Evolutionary conservation across 225 moss, liverwort and hornwort genomes (phyloP).

Genomic region (Physcomitrium patens): DNA sequence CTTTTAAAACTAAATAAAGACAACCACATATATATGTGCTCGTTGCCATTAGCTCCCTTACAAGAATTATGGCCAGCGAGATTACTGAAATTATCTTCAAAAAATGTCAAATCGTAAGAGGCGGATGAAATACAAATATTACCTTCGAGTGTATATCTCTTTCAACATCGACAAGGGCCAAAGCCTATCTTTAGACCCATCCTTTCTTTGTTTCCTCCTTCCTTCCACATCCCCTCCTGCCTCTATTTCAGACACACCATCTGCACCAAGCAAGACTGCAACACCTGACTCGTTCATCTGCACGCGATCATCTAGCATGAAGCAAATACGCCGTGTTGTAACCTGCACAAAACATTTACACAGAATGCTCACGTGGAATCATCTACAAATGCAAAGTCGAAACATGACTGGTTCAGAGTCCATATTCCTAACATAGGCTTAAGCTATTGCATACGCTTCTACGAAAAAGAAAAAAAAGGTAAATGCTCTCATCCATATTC

Average conservation of each 20-base stretch:
- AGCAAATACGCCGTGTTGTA: slow-evolving; percentile 91
- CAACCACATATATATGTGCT: slow-evolving; percentile 3
- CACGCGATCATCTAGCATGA: slow-evolving; percentile 96
- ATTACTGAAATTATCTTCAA: slow-evolving; percentile 1
- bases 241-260: slow-evolving; percentile 45
- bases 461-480: slow-evolving; percentile 8
- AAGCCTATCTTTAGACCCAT: slow-evolving; percentile 91
- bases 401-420: slow-evolving; percentile 16
- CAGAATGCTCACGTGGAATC: slow-evolving; percentile 15
- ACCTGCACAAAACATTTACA: slow-evolving; percentile 55
- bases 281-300: slow-evolving; percentile 78
- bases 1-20: slow-evolving; percentile 7
- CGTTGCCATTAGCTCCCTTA: slow-evolving; percentile 7
- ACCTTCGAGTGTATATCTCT: slow-evolving; percentile 96
- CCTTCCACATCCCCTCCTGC: slow-evolving; percentile 48
- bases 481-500: not conserved
- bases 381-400: slow-evolving; percentile 6
- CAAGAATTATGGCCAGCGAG: slow-evolving; percentile 10
- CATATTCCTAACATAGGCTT: not conserved
- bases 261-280: slow-evolving; percentile 69
- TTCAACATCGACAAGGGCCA: slow-evolving; percentile 88
- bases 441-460: slow-evolving; percentile 9
- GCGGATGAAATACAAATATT: not conserved
- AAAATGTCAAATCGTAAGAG: not conserved
- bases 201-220: slow-evolving; percentile 62